Evolutionary conservation across 1,139 yeast species (phyloP).

Genomic region (Yamadazyma atmosphaerica): DNA sequence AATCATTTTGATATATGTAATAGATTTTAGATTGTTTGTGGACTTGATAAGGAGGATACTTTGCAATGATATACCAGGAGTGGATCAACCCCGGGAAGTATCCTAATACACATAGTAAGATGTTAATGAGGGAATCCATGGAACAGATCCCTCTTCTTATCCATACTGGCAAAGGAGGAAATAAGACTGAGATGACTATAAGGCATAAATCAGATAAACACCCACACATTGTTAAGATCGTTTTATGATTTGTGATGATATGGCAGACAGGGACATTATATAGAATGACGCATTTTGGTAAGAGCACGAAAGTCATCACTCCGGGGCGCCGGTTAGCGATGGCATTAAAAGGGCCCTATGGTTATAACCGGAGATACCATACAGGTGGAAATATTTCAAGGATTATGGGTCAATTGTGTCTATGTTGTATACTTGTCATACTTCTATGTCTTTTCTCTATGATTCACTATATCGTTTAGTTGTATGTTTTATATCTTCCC

Average conservation of each 20-base stretch:
- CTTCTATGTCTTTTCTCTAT: too few species aligned
- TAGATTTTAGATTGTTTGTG: conserved; percentile 29
- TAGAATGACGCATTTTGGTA: background rate
- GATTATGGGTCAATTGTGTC: too few species aligned
- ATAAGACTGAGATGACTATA: conserved; percentile 57
- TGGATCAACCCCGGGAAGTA: conserved; percentile 71
- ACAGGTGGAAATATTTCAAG: too few species aligned
- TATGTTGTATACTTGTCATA: too few species aligned
- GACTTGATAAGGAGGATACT: conserved; percentile 36
- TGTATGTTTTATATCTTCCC: too few species aligned
- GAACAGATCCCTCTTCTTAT: conserved; percentile 67
- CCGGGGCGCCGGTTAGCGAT: background rate
- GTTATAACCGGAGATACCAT: too few species aligned
- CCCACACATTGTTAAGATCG: conserved; percentile 24
- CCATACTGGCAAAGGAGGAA: conserved; percentile 76
- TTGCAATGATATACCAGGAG: conserved; percentile 62
- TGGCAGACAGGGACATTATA: background rate
- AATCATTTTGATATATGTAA: conserved; percentile 33
- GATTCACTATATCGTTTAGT: too few species aligned
- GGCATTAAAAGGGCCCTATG: too few species aligned
- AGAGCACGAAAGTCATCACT: background rate
- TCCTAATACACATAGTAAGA: conserved; percentile 58
- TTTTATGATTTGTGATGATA: too few species aligned
- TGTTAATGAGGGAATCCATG: conserved; percentile 59
- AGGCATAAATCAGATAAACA: conserved; percentile 53